These are phyloP conservation scores for Cryptococcus depauperatus DNA, from an alignment of 1,284 basidiomycete genomes.

Conservation along the genomic window DNA sequence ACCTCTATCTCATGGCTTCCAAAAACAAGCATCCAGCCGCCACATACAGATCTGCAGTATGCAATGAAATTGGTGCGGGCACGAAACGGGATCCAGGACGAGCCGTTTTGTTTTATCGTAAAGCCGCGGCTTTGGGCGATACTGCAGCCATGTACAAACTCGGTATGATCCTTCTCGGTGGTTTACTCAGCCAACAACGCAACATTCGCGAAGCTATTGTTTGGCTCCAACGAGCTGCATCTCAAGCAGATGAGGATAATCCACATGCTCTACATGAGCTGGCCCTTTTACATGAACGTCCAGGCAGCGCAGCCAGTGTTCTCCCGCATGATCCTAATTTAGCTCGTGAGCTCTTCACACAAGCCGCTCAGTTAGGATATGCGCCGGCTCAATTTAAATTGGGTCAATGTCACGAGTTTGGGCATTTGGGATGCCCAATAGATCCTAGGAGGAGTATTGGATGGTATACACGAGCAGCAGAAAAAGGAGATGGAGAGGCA, in stretches of 20 bases:
- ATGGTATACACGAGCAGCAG: constrained; percentile 97
- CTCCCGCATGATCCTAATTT: constrained; percentile 51
- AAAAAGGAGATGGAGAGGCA: constrained; percentile 87
- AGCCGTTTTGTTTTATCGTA: constrained; percentile 92
- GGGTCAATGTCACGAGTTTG: constrained; percentile 92
- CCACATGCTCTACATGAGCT: constrained; percentile 96
- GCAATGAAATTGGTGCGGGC: constrained; percentile 99
- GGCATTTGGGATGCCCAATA: constrained; percentile 76
- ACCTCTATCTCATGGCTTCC: constrained; percentile 93
- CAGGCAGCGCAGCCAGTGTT: constrained; percentile 29
- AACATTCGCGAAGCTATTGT: constrained; percentile 87
- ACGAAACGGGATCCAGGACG: constrained; percentile 79
- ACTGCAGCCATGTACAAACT: constrained; percentile 99
- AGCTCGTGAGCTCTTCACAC: constrained; percentile 79
- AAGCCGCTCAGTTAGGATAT: constrained; percentile 89
- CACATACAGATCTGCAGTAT: constrained; percentile 94
- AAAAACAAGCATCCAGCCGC: constrained; percentile 95
- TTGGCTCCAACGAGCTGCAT: constrained; percentile 90
- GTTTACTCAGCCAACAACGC: constrained; percentile 70
- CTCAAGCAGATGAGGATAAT: constrained; percentile 97
- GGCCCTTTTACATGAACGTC: constrained; percentile 79
- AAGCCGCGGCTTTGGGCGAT: constrained; percentile 90
- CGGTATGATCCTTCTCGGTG: constrained; percentile 87
- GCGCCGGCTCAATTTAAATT: constrained; percentile 91
- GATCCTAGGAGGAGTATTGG: constrained; percentile 90